Conservation (phyloP, 2,329 filamentous ascomycete genomes). For the Rutstroemia sp. region DNA sequence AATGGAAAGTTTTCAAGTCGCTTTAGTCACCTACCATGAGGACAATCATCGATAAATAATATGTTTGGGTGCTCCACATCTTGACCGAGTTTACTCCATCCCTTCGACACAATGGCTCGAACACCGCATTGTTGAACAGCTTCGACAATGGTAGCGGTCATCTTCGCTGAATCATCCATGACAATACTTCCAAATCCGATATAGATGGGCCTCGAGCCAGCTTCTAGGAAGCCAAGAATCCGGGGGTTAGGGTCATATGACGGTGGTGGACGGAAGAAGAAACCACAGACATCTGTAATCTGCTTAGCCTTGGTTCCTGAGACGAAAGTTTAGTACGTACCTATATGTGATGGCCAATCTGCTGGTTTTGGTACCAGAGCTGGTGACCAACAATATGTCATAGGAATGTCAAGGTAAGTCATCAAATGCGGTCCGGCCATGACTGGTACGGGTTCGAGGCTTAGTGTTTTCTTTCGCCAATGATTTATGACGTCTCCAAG, state of each 20-base stretch:
- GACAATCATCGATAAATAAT: conserved; percentile 65
- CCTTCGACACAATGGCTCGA: conserved; percentile 64
- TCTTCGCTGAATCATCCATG: conserved; percentile 59
- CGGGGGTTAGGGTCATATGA: conserved; percentile 38
- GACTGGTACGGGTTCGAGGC: conserved; percentile 64
- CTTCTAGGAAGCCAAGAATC: conserved; percentile 41
- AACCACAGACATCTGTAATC: conserved; percentile 57
- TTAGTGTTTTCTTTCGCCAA: conserved; percentile 60
- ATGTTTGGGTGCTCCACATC: conserved; percentile 50
- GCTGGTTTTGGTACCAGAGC: background rate
- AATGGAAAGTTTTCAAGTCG: no score
- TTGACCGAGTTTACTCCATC: conserved; percentile 64
- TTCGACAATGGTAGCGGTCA: conserved; percentile 64
- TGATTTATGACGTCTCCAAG: conserved; percentile 70
- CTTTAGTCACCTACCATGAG: conserved; percentile 41
- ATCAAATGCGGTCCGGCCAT: conserved; percentile 69
- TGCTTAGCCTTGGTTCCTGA: background rate
- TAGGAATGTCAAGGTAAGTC: conserved; percentile 65
- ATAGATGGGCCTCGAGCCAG: conserved; percentile 56
- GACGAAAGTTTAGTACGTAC: background rate
- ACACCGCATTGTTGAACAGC: conserved; percentile 58
- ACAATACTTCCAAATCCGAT: conserved; percentile 73
- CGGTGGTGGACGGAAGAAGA: conserved; percentile 64
- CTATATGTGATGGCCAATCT: conserved; percentile 43
- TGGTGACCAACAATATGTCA: conserved; percentile 61